Evolutionary conservation across 371 early-diverging fungal genomes (phyloP).

Genomic region (Mucor plumbeus): DNA sequence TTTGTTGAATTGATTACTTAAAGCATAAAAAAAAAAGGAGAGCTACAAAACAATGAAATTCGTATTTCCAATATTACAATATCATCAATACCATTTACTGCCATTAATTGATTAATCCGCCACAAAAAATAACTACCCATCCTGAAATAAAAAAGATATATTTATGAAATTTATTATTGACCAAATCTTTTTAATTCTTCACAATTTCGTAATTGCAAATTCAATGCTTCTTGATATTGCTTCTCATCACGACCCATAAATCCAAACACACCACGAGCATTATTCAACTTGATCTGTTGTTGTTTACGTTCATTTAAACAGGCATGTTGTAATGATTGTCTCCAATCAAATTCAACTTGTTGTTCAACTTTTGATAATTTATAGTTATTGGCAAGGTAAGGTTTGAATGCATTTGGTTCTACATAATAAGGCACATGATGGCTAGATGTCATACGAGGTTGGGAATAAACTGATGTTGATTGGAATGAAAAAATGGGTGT

Average conservation of each 20-base stretch:
- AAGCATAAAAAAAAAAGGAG: too few species aligned
- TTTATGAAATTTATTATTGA: background rate
- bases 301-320: constrained; percentile 44
- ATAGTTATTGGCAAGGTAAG: constrained; percentile 31
- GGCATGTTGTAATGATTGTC: constrained; percentile 39
- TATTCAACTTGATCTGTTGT: constrained; percentile 32
- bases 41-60: too few species aligned
- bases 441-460: constrained; percentile 37
- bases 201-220: constrained; percentile 43
- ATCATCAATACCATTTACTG: too few species aligned
- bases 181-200: constrained; percentile 44
- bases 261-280: constrained; percentile 45
- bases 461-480: constrained; percentile 43
- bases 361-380: constrained; percentile 47
- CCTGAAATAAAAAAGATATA: background rate
- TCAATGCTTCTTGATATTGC: constrained; percentile 41
- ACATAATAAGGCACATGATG: constrained; percentile 53
- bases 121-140: background rate
- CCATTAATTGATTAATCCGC: too few species aligned
- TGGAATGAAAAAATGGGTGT: constrained; percentile 47
- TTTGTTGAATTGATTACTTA: too few species aligned
- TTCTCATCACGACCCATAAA: constrained; percentile 45
- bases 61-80: too few species aligned
- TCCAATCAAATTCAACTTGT: constrained; percentile 48
- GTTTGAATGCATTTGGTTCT: constrained; percentile 41